phyloP scores from a whole-genome alignment of 352 stramenopile species.

The Globisporangium orthogonon region DNA sequence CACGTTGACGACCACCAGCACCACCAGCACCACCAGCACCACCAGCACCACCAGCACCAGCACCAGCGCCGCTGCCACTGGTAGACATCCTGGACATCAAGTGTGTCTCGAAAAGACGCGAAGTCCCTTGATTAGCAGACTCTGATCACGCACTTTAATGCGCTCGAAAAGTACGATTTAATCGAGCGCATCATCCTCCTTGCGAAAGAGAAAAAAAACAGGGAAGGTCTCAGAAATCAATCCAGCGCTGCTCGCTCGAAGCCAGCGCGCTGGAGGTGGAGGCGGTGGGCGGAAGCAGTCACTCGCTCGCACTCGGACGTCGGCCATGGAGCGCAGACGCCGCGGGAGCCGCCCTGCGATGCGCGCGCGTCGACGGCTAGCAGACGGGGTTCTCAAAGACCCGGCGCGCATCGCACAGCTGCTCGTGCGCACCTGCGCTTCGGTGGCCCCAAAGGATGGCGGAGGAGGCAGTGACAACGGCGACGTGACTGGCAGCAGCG shows the following conservation, averaged over 20 bases:
- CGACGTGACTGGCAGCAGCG: neutral
- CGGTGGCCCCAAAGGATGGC: neutral
- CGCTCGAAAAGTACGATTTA: neutral
- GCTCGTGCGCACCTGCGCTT: constrained; percentile 34
- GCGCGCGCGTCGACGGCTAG: neutral
- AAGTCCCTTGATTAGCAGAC: neutral
- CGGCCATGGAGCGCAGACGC: neutral
- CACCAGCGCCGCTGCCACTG: too few relatives aligned
- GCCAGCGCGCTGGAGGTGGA: too few relatives aligned
- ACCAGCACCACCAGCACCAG: too few relatives aligned
- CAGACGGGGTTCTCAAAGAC: constrained; percentile 5
- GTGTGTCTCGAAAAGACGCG: neutral
- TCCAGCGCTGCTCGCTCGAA: neutral
- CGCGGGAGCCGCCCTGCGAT: neutral
- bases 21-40: too few relatives aligned
- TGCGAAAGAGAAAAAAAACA: neutral
- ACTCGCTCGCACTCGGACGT: neutral
- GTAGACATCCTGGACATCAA: too few relatives aligned
- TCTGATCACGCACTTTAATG: neutral
- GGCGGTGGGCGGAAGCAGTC: too few relatives aligned
- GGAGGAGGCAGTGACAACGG: neutral
- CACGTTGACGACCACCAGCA: too few relatives aligned
- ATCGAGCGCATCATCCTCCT: neutral
- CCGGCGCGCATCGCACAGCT: constrained; percentile 36
- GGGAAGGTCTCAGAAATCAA: neutral